phyloP scores from a whole-genome alignment of 129 eudicot species.

The Mikania micrantha region DNA sequence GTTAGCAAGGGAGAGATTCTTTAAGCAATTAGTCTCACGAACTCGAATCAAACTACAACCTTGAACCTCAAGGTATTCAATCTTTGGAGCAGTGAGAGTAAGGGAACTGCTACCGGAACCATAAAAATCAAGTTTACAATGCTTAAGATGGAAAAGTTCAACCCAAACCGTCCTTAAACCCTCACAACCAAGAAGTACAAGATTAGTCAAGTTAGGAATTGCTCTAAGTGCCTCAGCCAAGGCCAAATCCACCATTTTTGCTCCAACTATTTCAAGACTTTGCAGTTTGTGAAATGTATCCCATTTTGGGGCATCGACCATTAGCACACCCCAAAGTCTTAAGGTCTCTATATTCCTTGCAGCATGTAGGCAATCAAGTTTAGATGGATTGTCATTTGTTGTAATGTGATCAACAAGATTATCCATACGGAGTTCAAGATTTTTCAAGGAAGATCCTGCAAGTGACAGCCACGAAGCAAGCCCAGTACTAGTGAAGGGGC shows the following conservation, averaged over 20 bases:
- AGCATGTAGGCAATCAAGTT: conserved; percentile 61
- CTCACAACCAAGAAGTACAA: conserved; percentile 77
- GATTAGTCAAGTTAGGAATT: conserved; percentile 63
- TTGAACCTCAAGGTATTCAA: conserved; percentile 74
- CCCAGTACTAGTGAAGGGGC: conserved; percentile 63
- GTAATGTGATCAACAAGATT: conserved; percentile 37
- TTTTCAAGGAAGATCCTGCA: conserved; percentile 42
- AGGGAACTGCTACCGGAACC: conserved; percentile 59
- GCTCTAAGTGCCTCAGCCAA: conserved; percentile 54
- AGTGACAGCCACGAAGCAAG: conserved; percentile 59
- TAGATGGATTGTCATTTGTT: conserved; percentile 33
- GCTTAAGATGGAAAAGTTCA: conserved; percentile 52
- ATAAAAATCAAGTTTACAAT: conserved; percentile 71
- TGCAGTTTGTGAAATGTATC: conserved; percentile 44
- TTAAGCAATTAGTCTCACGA: conserved; percentile 47
- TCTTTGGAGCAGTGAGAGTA: conserved; percentile 51
- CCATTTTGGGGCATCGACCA: conserved; percentile 72
- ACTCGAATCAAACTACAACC: conserved; percentile 83
- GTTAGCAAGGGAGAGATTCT: conserved; percentile 60
- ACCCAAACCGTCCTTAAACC: conserved; percentile 59
- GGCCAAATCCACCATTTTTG: conserved; percentile 58
- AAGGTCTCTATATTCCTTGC: conserved; percentile 67
- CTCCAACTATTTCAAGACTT: conserved; percentile 87
- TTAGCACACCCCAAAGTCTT: conserved; percentile 79
- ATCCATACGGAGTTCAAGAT: conserved; percentile 86